Conservation (phyloP, 148 eudicot genomes). For the Cornus controversa region DNA sequence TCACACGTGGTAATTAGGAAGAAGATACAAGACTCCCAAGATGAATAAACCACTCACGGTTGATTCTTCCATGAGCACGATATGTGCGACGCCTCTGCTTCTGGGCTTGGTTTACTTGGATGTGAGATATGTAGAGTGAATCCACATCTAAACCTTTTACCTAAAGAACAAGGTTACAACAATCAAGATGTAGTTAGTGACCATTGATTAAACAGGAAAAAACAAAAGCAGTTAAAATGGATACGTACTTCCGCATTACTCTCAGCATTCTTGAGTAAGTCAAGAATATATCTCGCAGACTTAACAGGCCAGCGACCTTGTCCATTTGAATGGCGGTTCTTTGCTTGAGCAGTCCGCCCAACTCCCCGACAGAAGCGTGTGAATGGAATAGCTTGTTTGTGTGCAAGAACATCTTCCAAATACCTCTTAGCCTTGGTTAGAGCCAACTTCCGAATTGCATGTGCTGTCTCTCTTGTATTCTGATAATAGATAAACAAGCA, state of each 20-base stretch:
- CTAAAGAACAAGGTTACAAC: slow-evolving; percentile 13
- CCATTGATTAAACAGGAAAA: not conserved
- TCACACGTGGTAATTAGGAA: not conserved
- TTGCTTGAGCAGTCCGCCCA: slow-evolving; percentile 74
- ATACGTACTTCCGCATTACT: slow-evolving; percentile 61
- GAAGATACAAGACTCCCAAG: not conserved
- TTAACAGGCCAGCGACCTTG: slow-evolving; percentile 75
- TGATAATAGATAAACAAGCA: not conserved
- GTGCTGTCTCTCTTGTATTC: slow-evolving; percentile 71
- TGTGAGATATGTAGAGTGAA: slow-evolving; percentile 58
- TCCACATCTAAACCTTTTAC: slow-evolving; percentile 64
- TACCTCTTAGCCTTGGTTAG: slow-evolving; percentile 59
- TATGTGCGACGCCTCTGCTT: slow-evolving; percentile 66
- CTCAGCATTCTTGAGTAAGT: slow-evolving; percentile 69
- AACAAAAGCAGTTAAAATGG: not conserved
- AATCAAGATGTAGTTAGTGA: not conserved
- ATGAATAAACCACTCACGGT: slow-evolving; percentile 34
- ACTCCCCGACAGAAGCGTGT: slow-evolving; percentile 71
- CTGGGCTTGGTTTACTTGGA: slow-evolving; percentile 65
- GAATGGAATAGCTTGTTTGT: slow-evolving; percentile 74
- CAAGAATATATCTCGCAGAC: slow-evolving; percentile 58
- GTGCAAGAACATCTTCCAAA: slow-evolving; percentile 65
- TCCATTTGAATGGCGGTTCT: slow-evolving; percentile 68
- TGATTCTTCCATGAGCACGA: slow-evolving; percentile 66
- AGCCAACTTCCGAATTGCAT: slow-evolving; percentile 52